Evolutionary conservation across 108 stramenopile species (phyloP).

Genomic region (Aurantiochytrium sp.): DNA sequence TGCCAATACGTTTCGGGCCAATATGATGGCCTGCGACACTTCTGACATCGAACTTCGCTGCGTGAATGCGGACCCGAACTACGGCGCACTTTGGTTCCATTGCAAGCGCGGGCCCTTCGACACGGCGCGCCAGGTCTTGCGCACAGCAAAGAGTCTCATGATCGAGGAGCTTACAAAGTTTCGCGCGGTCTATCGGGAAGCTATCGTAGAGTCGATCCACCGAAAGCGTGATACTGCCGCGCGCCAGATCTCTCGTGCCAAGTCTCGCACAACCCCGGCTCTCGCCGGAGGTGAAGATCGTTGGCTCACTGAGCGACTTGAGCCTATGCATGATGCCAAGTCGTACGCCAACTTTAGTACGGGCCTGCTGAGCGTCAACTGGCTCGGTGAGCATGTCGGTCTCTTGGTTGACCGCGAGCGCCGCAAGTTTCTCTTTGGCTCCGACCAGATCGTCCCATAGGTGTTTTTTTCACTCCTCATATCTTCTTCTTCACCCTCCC

Average conservation of each 20-base stretch:
- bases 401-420: neutral
- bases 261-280: neutral
- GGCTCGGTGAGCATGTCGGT: neutral
- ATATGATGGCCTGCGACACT: constrained; percentile 43
- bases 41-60: constrained; percentile 66
- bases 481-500: too few species aligned
- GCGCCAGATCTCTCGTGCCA: neutral
- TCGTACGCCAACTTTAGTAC: neutral
- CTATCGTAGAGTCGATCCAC: neutral
- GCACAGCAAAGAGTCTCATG: constrained; percentile 34
- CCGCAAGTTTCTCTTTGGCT: neutral
- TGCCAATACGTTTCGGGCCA: neutral
- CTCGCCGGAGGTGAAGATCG: neutral
- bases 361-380: neutral
- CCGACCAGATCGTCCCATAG: neutral
- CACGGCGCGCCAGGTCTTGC: constrained; percentile 50
- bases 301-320: neutral
- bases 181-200: constrained; percentile 22
- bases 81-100: constrained; percentile 86
- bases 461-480: too few species aligned
- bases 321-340: neutral
- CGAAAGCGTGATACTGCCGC: neutral
- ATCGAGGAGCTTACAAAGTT: constrained; percentile 33
- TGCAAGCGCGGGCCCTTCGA: constrained; percentile 71
- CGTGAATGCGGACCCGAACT: constrained; percentile 92